phyloP scores from a whole-genome alignment of 495 filamentous ascomycete genomes.

The Trichoderma erinaceum region DNA sequence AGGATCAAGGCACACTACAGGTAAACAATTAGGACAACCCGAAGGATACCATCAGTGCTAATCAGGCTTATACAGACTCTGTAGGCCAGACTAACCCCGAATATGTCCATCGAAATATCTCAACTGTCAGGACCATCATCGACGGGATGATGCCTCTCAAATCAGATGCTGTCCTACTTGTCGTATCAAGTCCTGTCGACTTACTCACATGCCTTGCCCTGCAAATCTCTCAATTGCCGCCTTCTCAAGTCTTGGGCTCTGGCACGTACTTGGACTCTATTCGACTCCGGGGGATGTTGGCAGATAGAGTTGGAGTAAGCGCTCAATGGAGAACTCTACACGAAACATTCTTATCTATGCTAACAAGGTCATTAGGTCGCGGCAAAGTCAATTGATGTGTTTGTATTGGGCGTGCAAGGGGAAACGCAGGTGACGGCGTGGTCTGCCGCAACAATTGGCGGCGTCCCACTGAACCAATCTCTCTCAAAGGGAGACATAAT shows the following conservation, averaged over 20 bases:
- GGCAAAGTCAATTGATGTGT: conserved; percentile 32
- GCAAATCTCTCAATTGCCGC: conserved; percentile 26
- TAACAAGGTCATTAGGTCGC: conserved; percentile 24
- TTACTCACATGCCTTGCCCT: conserved; percentile 28
- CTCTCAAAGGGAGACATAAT: conserved; percentile 19
- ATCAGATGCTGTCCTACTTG: conserved; percentile 29
- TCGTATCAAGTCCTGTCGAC: conserved; percentile 32
- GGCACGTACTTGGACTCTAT: conserved; percentile 33
- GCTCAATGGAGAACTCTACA: not conserved
- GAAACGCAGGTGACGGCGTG: conserved; percentile 39
- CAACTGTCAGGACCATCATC: conserved; percentile 23
- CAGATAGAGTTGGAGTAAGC: conserved; percentile 30
- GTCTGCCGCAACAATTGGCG: conserved; percentile 31
- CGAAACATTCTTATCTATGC: not conserved
- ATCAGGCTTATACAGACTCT: conserved; percentile 22
- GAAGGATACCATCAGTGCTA: not conserved
- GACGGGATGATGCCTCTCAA: conserved; percentile 24
- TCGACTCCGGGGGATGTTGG: conserved; percentile 33
- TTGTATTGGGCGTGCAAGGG: conserved; percentile 42
- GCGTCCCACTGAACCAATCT: conserved; percentile 26
- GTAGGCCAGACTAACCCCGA: conserved; percentile 28
- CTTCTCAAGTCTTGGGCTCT: conserved; percentile 28
- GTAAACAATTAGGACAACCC: not conserved
- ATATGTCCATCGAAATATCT: conserved; percentile 29
- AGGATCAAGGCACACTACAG: conserved; percentile 30